phyloP scores from a whole-genome alignment of 2,329 filamentous ascomycete genomes.

The Colletotrichum navitas region DNA sequence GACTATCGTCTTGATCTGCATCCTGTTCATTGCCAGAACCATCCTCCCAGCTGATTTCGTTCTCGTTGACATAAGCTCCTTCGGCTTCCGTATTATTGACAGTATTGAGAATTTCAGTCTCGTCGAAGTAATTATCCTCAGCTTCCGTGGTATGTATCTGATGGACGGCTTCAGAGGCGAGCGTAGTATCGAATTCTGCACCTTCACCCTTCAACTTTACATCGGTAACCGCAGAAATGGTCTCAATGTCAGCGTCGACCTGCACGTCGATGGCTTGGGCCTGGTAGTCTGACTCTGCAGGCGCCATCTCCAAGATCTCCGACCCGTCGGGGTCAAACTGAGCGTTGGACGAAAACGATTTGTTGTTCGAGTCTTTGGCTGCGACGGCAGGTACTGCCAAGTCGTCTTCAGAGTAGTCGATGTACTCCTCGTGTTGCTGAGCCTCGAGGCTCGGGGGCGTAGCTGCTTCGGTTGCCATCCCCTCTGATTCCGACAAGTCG shows the following conservation, averaged over 20 bases:
- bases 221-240: slow-evolving; percentile 3
- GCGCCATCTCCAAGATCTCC: neutral
- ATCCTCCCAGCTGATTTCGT: slow-evolving; percentile 44
- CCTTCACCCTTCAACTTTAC: neutral
- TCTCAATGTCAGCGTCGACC: slow-evolving; percentile 3
- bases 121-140: slow-evolving; percentile 14
- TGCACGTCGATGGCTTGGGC: slow-evolving; percentile 23
- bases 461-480: slow-evolving; percentile 36
- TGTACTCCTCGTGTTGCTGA: slow-evolving; percentile 36
- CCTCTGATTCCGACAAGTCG: neutral
- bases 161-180: neutral
- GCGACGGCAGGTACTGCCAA: slow-evolving; percentile 18
- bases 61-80: slow-evolving; percentile 21
- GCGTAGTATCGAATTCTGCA: neutral
- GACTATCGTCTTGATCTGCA: neutral
- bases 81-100: neutral
- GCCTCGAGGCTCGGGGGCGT: slow-evolving; percentile 27
- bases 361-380: slow-evolving; percentile 24
- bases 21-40: slow-evolving; percentile 14
- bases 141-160: neutral
- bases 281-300: slow-evolving; percentile 45
- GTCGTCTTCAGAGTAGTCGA: slow-evolving; percentile 42
- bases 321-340: slow-evolving; percentile 12
- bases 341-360: slow-evolving; percentile 27
- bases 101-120: neutral